These are phyloP conservation scores for Cutaneotrichosporon arboriforme DNA, from an alignment of 1,284 basidiomycete genomes.

Conservation along the genomic window DNA sequence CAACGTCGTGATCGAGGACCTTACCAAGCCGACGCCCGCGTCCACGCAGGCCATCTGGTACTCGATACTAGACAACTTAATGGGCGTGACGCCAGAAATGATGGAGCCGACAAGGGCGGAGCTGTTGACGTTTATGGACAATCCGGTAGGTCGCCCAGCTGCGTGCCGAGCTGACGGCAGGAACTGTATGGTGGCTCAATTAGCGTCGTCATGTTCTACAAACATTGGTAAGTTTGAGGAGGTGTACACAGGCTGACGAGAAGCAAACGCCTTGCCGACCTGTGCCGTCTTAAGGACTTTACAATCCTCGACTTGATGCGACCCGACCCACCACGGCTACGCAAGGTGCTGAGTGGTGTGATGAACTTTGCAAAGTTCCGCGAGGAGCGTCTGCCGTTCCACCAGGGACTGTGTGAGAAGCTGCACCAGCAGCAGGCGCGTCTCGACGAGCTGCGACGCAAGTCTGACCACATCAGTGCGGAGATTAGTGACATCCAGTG, in stretches of 20 bases:
- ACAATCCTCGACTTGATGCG: slow-evolving; percentile 64
- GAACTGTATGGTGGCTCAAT: slow-evolving; percentile 61
- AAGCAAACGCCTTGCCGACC: slow-evolving; percentile 53
- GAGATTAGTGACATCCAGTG: slow-evolving; percentile 62
- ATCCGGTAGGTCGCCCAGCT: slow-evolving; percentile 49
- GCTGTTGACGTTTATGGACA: slow-evolving; percentile 51
- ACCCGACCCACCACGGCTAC: slow-evolving; percentile 67
- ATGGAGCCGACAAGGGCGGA: slow-evolving; percentile 60
- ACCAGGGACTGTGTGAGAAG: slow-evolving; percentile 18
- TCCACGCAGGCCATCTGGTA: slow-evolving; percentile 54
- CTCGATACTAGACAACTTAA: slow-evolving; percentile 62
- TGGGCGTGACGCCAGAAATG: slow-evolving; percentile 57
- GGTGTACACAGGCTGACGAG: slow-evolving; percentile 51
- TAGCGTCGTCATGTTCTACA: slow-evolving; percentile 58
- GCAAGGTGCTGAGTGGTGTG: slow-evolving; percentile 71
- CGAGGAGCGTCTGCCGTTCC: slow-evolving; percentile 26
- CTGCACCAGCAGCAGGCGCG: not conserved
- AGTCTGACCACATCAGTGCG: slow-evolving; percentile 55
- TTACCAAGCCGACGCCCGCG: slow-evolving; percentile 62
- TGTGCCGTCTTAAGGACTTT: slow-evolving; percentile 73
- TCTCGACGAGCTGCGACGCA: slow-evolving; percentile 48
- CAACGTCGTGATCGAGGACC: slow-evolving; percentile 61
- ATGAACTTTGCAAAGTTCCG: slow-evolving; percentile 86
- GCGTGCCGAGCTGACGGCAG: slow-evolving; percentile 43
- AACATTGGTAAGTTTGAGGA: slow-evolving; percentile 57